Evolutionary conservation across 345 rosid genomes (phyloP), one percentile per base, ranked within the genome.

Genomic region (Toxicodendron radicans): DNA sequence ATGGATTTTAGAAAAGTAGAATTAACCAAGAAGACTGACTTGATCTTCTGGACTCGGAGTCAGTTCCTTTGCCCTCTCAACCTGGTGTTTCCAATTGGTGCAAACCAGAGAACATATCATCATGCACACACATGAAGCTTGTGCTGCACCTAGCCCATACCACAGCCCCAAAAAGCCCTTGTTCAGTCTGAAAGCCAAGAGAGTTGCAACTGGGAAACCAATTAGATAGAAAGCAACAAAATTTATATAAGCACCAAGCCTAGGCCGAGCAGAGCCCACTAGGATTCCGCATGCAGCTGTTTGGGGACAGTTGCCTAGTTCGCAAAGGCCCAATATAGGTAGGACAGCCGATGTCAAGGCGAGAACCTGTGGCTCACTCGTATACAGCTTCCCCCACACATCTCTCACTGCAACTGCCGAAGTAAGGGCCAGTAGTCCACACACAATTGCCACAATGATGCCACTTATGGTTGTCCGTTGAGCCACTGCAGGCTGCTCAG

Each of bases 301-400:
- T 33, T 84, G 85, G 2, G 81, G 78, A 65, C 78, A 71, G 60
- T 79, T 73, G 4, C 81, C 87, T 7, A 81, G 77, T 70, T 81
- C 84, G 33, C 84, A 79, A 64, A 81, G 17, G 30, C 83, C 87
- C 56, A 84, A 7, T 66, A 74, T 54, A 4, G 87, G 87, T n/a
- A 84, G 65, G 10, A 78, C 79, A 43, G 38, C 61, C 10, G 73
- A 74, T 70, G 71, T 76, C 66, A 84, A 67, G 38, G 73, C 65
- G 46, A 81, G 70, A 61, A 81, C 79, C 63, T 76, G 63, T 30
- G 76, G 69, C 58, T 76, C 83, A 6, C 2, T 3, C 51, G 84
- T 81, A n/a, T 66, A 81, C 3, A 84, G 13, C 62, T 75, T 74
- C 7, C 87, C 81, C 76, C 81, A 79, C 48, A 57, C 67, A 6